Base-by-base conservation (phyloP, 768 basidiomycete species). In the Cyclocybe aegerita region DNA sequence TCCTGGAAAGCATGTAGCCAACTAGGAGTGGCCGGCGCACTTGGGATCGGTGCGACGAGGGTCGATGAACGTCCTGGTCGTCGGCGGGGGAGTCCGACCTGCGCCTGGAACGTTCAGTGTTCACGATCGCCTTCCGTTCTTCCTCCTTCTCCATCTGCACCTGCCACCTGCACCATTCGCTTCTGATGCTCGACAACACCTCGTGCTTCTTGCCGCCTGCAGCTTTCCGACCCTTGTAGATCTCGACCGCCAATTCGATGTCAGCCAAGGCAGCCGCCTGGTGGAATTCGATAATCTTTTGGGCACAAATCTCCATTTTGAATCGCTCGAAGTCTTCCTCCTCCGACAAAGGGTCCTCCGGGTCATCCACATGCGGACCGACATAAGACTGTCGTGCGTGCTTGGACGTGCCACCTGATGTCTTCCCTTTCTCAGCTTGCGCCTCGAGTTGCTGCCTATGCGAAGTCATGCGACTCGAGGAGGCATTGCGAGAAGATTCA, bases 221-320 rank as follows among this genome's bases (percentile, higher is more conserved):
- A 55, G 70, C 62, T 63, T 63, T 62, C 10, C 70, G 62, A 6
- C 66, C 66, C 41, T 67, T 65, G 37, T 68, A 70, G 11, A 79
- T 70, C 34, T 65, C 64, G 42, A 72, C 59, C 4, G 70, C 70
- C 15, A 77, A 67, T 44, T 70, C 61, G 40, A 75, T 70, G 49
- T 77, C 78, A 6, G 70, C 67, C 8, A 66, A 59, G 7, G 73
- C 76, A 11, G 78, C 78, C 32, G 66, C 67, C 51, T 67, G 69
- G 65, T 80, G 70, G 72, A 83, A 76, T 63, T 82, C 66, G 50
- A 73, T 67, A 53, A 81, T 74, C 67, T 80, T 76, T 35, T 66
- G 43, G 52, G 77, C 65, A 46, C 79, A 74, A 2, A 70, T 69
- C 15, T 72, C 62, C 64, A 77, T 71, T 52, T 79, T 78, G 60